Evolutionary conservation across 1,284 basidiomycete species (phyloP).

Genomic region (Malassezia restricta): DNA sequence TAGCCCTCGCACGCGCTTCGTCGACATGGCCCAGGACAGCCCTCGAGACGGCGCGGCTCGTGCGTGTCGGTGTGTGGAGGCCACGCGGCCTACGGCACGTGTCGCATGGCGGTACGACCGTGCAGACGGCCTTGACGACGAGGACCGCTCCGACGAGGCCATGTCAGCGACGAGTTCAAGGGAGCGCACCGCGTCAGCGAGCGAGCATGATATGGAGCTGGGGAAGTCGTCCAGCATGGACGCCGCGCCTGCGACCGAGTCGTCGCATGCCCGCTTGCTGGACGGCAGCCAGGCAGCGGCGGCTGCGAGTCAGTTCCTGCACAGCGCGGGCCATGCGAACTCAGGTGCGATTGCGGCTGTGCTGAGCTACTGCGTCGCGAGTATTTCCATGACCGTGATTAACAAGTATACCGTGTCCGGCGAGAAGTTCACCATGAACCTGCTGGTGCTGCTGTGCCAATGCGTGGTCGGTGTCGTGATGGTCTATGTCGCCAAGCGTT

Average conservation of each 20-base stretch:
- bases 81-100: no score
- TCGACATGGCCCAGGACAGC: no score
- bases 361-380: slow-evolving; percentile 78
- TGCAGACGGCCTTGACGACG: no score
- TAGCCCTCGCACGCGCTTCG: not conserved
- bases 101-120: no score
- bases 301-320: not conserved
- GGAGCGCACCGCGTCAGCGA: not conserved
- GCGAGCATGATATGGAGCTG: slow-evolving; percentile 12
- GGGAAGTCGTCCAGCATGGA: not conserved
- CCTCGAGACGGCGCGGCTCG: no score
- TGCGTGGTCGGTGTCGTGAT: slow-evolving; percentile 62
- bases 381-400: slow-evolving; percentile 92
- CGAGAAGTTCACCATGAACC: slow-evolving; percentile 87
- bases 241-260: slow-evolving; percentile 7
- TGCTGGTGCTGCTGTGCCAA: slow-evolving; percentile 83
- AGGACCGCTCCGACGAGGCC: not conserved
- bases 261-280: slow-evolving; percentile 5
- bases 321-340: not conserved
- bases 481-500: slow-evolving; percentile 61
- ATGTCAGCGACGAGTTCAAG: not conserved
- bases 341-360: slow-evolving; percentile 58
- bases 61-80: no score
- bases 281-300: not conserved
- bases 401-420: slow-evolving; percentile 98